Base-by-base conservation (phyloP, 148 eudicot genomes). In the Chenopodium formosanum region DNA sequence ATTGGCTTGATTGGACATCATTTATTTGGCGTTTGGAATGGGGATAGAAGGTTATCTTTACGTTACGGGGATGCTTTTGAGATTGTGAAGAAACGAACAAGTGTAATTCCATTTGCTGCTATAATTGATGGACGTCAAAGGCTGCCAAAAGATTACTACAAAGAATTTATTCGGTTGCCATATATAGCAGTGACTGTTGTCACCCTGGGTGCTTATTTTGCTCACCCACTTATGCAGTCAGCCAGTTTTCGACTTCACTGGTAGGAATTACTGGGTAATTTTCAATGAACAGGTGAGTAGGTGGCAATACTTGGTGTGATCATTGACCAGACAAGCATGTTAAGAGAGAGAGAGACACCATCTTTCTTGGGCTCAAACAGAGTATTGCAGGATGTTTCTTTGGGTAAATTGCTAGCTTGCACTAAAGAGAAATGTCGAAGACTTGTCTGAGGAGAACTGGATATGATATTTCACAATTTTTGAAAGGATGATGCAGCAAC, bases 11-110 rank as follows among this genome's bases (percentile, higher is more conserved):
- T 96, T 34, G 99, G 93, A 25, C 99, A 96, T 86, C 99, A 96
- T 86, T 85, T 96, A 50, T 94, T 96, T 86, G 99, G 99, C 12
- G 93, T 89, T 75, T 96, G 99, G 99, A 96, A 92, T 82, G 99
- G 99, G 74, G 99, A 96, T 82, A 86, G 99, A 79, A 87, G 99
- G 86, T 80, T 96, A 74, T 91, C 90, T 75, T 80, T 85, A 76
- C 86, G 95, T 66, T 86, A 96, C 74, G 99, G 99, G 29, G 89
- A 94, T 75, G 93, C 90, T 73, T 96, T 94, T 85, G 94, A 96
- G 81, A 84, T 76, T 47, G 90, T 96, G 48, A 96, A 91, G 89
- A 86, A 80, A 84, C 90, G 97, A 68, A 95, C 99, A 58, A 95
- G 97, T 71, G 76, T 95, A 22, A 34, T 94, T 58, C 99, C 99